Evolutionary conservation across 179 eudicot genomes (phyloP).

Genomic region (Silene coronaria): DNA sequence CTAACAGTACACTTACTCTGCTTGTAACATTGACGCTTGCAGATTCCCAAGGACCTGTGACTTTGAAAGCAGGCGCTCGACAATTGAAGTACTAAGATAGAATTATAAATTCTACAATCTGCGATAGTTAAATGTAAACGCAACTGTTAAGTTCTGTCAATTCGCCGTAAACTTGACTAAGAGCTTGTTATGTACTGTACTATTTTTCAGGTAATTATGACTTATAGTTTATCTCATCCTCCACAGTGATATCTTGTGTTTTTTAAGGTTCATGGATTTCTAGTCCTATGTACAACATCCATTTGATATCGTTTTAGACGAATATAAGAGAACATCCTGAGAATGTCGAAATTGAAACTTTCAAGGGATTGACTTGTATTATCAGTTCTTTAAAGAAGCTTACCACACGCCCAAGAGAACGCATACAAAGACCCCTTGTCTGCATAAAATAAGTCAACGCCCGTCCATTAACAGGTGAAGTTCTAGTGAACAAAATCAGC

Average conservation of each 20-base stretch:
- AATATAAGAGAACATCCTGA: too few relatives aligned
- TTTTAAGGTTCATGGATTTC: too few relatives aligned
- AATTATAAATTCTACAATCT: background rate
- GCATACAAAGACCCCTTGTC: conserved; percentile 97
- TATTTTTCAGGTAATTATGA: too few relatives aligned
- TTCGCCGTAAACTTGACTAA: background rate
- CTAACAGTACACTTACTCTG: background rate
- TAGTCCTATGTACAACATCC: background rate
- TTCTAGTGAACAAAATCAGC: conserved; percentile 98
- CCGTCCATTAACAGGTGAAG: conserved; percentile 99
- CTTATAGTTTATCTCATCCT: too few relatives aligned
- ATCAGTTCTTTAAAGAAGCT: too few relatives aligned
- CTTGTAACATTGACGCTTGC: background rate
- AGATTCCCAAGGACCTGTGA: background rate
- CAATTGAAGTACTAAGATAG: background rate
- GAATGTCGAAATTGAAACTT: too few relatives aligned
- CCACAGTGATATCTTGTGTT: too few relatives aligned
- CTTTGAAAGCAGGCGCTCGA: background rate
- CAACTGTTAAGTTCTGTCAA: background rate
- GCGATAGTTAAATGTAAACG: background rate
- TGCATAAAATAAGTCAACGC: conserved; percentile 98
- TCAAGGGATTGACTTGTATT: too few relatives aligned
- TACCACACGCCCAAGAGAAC: conserved; percentile 96
- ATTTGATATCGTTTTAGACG: background rate
- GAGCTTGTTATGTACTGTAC: background rate